Conservation (phyloP, 2,329 filamentous ascomycete genomes). For the Apiospora arundinis region DNA sequence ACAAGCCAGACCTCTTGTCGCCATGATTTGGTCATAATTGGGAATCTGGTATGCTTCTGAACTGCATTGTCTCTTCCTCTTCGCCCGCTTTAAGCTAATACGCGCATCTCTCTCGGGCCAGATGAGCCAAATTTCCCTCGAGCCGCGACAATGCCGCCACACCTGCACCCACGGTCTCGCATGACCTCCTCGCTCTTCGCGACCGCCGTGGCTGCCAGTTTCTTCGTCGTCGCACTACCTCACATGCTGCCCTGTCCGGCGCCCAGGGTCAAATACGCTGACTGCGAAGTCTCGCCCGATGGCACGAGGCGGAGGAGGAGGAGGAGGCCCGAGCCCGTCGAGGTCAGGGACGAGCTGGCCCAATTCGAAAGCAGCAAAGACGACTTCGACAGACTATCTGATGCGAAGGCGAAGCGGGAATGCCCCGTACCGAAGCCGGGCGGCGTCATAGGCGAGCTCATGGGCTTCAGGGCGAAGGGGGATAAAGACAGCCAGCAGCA, state of each 20-base stretch:
- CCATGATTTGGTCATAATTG: slow-evolving; percentile 17
- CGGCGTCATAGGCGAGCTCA: slow-evolving; percentile 75
- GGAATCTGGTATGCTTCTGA: slow-evolving; percentile 5
- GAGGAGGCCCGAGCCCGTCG: slow-evolving; percentile 46
- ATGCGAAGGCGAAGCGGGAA: slow-evolving; percentile 64
- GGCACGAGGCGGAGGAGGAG: slow-evolving; percentile 49
- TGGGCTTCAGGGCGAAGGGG: slow-evolving; percentile 66
- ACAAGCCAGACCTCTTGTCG: not conserved
- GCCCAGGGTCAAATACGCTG: slow-evolving; percentile 75
- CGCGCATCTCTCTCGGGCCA: not conserved
- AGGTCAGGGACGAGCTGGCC: slow-evolving; percentile 54
- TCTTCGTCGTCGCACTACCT: slow-evolving; percentile 89
- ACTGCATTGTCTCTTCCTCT: not conserved
- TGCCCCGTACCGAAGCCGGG: slow-evolving; percentile 93
- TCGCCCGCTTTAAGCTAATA: not conserved
- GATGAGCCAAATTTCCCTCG: slow-evolving; percentile 16
- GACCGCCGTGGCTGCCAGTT: slow-evolving; percentile 86
- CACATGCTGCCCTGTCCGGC: slow-evolving; percentile 92
- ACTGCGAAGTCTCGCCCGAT: slow-evolving; percentile 56
- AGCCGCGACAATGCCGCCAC: slow-evolving; percentile 70
- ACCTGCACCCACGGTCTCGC: slow-evolving; percentile 91
- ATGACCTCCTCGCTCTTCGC: slow-evolving; percentile 95
- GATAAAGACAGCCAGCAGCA: slow-evolving; percentile 27
- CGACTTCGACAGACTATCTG: slow-evolving; percentile 36
- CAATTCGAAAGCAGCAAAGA: slow-evolving; percentile 52